Evolutionary conservation across 345 rosid genomes (phyloP).

Genomic region (Rhizophora apiculata): DNA sequence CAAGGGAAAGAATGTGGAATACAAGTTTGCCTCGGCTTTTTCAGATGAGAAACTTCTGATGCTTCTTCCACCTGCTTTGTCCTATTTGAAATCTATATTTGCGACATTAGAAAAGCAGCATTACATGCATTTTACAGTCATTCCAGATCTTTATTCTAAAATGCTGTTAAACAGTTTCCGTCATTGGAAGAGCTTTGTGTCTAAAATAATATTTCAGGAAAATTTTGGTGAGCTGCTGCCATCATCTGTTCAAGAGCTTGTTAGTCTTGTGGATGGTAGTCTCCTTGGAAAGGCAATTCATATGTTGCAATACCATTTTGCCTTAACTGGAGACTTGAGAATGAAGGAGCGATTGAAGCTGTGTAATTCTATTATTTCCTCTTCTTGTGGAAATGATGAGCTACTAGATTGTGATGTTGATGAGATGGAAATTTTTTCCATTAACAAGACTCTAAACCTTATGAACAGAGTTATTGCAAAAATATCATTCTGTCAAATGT

Average conservation of each 20-base stretch:
- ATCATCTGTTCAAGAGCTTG: slow-evolving; percentile 49
- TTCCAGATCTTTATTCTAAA: slow-evolving; percentile 55
- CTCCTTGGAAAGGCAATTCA: slow-evolving; percentile 65
- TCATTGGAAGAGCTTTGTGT: slow-evolving; percentile 61
- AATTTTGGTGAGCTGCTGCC: slow-evolving; percentile 43
- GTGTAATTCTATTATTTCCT: slow-evolving; percentile 42
- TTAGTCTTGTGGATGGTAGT: slow-evolving; percentile 51
- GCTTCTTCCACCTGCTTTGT: slow-evolving; percentile 73
- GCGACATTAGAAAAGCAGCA: slow-evolving; percentile 44
- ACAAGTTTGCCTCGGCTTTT: slow-evolving; percentile 27
- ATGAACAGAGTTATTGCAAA: slow-evolving; percentile 57
- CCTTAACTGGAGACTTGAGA: slow-evolving; percentile 43
- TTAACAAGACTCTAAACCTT: slow-evolving; percentile 46
- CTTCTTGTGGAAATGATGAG: slow-evolving; percentile 36
- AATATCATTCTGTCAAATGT: slow-evolving; percentile 49
- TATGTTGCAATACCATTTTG: slow-evolving; percentile 58
- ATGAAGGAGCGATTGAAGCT: slow-evolving; percentile 47
- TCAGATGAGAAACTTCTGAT: slow-evolving; percentile 53
- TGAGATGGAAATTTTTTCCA: slow-evolving; percentile 44
- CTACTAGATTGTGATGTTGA: slow-evolving; percentile 52
- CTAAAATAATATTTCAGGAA: slow-evolving; percentile 52
- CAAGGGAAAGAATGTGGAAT: slow-evolving; percentile 15
- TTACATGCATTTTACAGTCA: slow-evolving; percentile 29
- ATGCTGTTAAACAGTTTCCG: slow-evolving; percentile 53
- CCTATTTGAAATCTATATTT: slow-evolving; percentile 44